Evolutionary conservation across 2,329 filamentous ascomycete species (phyloP), one percentile per base, ranked within the genome.

Genomic region (Arthrobotrys sphaeroides): DNA sequence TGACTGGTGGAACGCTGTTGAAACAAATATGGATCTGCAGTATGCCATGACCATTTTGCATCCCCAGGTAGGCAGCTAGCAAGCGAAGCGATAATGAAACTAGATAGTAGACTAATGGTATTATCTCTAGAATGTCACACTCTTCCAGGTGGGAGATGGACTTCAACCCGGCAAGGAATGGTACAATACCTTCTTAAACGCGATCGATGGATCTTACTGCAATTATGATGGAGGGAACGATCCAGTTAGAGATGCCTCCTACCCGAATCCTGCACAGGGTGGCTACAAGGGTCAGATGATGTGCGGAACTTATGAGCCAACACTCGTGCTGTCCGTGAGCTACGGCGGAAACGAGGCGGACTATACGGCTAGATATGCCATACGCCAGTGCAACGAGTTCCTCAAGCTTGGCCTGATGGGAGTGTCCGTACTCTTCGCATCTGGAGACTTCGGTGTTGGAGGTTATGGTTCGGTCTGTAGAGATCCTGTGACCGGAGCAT

Each of bases 271-370:
- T 83, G 10, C 83, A 91, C 1, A 89, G 89, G 0, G 86, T 87
- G 57, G 86, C 88, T 24, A 86, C 91, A 79, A 87, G 85, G 65
- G 83, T 84, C 76, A 83, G 80, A 4, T 75, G 80, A 70, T 84
- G 84, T 72, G 82, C 81, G 2, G 81, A 6, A 59, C 42, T 0
- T 75, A 75, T 31, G 72, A 75, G 1, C 64, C 72, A 0, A 64
- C 72, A 3, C 40, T 75, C 1, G 72, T 75, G 5, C 20, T 75
- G 7, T 75, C 72, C 6, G 88, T 87, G 13, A 90, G 88, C 0
- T 91, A 91, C 80, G 89, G 88, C 49, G 89, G 91, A 72, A 86
- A 88, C 61, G 90, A 91, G 81, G 87, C 90, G 78, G 86, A 87
- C 6, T 84, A 91, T 0, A 89, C 90, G 0, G 79, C 82, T 1